phyloP scores from a whole-genome alignment of 2,329 filamentous ascomycete genomes.

The Blastomyces gilchristii region DNA sequence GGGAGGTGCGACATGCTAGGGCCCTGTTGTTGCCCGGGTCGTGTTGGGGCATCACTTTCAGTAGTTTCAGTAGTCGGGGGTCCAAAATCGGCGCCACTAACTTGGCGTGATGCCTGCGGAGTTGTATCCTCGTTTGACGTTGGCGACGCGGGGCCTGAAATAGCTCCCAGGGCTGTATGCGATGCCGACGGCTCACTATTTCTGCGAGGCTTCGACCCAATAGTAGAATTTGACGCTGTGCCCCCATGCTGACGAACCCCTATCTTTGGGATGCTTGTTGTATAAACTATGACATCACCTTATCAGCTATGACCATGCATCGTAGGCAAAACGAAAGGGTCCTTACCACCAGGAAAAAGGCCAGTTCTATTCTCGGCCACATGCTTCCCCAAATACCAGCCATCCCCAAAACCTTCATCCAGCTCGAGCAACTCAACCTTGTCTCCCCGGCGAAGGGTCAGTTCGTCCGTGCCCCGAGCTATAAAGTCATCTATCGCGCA shows the following conservation, averaged over 20 bases:
- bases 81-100: slow-evolving; percentile 25
- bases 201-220: slow-evolving; percentile 1
- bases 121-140: slow-evolving; percentile 29
- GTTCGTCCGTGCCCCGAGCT: slow-evolving; percentile 83
- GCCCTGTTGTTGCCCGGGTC: slow-evolving; percentile 18
- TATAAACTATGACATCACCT: slow-evolving; percentile 22
- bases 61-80: slow-evolving; percentile 17
- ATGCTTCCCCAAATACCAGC: slow-evolving; percentile 52
- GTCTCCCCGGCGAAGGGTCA: slow-evolving; percentile 70
- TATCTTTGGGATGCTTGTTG: slow-evolving; percentile 18
- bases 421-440: slow-evolving; percentile 54
- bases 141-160: slow-evolving; percentile 19
- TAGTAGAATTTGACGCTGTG: slow-evolving; percentile 8
- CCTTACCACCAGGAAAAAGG: slow-evolving; percentile 40
- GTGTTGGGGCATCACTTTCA: slow-evolving; percentile 1
- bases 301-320: slow-evolving; percentile 19
- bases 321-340: not conserved
- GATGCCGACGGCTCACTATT: not conserved
- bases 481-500: slow-evolving; percentile 72
- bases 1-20: slow-evolving; percentile 31
- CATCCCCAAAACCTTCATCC: slow-evolving; percentile 57
- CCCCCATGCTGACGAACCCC: slow-evolving; percentile 12
- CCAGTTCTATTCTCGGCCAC: slow-evolving; percentile 33
- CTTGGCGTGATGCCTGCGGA: slow-evolving; percentile 33
- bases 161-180: slow-evolving; percentile 9